A percentile compares a stretch with the other conserved stretches of the same genome.
Evolutionary conservation across 352 stramenopile genomes (phyloP).

Genomic region (Pythium coloratum): DNA sequence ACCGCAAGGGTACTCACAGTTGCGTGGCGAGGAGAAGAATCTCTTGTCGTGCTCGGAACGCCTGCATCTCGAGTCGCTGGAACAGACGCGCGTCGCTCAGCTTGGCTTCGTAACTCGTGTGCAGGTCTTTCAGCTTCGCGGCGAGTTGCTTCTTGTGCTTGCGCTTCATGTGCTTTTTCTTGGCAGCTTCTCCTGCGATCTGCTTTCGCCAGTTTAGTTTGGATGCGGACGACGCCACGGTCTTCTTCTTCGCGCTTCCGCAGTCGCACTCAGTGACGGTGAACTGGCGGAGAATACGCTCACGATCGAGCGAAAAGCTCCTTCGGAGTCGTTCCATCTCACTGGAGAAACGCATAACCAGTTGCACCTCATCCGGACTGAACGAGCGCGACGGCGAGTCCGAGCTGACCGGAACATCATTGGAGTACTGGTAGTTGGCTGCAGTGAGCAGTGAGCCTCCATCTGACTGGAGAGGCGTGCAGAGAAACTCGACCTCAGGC

Average conservation of each 20-base stretch:
- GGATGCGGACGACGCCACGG: neutral
- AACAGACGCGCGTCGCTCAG: slow-evolving; percentile 21
- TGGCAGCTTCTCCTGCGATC: slow-evolving; percentile 50
- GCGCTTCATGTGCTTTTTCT: slow-evolving; percentile 72
- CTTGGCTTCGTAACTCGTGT: slow-evolving; percentile 14
- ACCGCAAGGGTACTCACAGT: neutral
- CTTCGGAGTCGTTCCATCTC: slow-evolving; percentile 18
- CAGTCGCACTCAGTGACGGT: slow-evolving; percentile 18
- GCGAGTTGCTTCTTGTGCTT: slow-evolving; percentile 69
- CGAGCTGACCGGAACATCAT: too few species aligned
- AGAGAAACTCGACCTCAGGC: slow-evolving; percentile 1
- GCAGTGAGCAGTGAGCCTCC: slow-evolving; percentile 17
- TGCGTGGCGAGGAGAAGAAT: slow-evolving; percentile 21
- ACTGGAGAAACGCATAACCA: slow-evolving; percentile 24
- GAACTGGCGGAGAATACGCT: slow-evolving; percentile 20
- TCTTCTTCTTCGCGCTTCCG: slow-evolving; percentile 16
- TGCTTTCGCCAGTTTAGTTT: slow-evolving; percentile 54
- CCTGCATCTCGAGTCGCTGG: slow-evolving; percentile 26
- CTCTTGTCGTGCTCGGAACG: slow-evolving; percentile 19
- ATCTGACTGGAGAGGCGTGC: slow-evolving; percentile 21
- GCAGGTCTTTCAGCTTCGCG: slow-evolving; percentile 29
- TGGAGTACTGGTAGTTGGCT: slow-evolving; percentile 16
- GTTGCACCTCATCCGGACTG: slow-evolving; percentile 13
- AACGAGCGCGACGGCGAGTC: neutral
- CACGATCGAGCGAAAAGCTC: slow-evolving; percentile 15